Percentiles rank a stretch among this genome's conserved stretches.
These are phyloP conservation scores for Vigna radiata DNA, from an alignment of 306 rosid genomes.

Conservation along the genomic window DNA sequence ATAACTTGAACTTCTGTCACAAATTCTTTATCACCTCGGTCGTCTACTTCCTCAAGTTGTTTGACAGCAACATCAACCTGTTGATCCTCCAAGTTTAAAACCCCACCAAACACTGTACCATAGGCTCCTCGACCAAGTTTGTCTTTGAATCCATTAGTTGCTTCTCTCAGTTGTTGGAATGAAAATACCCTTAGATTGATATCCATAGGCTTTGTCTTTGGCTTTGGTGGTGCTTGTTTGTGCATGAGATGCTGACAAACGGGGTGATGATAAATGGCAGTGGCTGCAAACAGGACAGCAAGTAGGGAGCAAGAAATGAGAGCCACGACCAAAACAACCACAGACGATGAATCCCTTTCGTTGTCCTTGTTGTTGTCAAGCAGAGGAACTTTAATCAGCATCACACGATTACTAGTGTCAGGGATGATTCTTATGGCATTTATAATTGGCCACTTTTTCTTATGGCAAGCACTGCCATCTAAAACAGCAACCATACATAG, in stretches of 20 bases:
- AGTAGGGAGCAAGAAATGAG: slow-evolving; percentile 38
- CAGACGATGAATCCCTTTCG: slow-evolving; percentile 32
- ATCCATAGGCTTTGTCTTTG: slow-evolving; percentile 38
- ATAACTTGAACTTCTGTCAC: slow-evolving; percentile 51
- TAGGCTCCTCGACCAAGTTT: slow-evolving; percentile 47
- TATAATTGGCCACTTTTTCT: slow-evolving; percentile 51
- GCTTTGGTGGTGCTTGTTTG: slow-evolving; percentile 25
- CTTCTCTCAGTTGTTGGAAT: slow-evolving; percentile 48
- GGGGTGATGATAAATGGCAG: slow-evolving; percentile 45
- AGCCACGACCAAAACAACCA: slow-evolving; percentile 32
- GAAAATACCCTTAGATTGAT: slow-evolving; percentile 48
- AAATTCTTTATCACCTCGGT: slow-evolving; percentile 48
- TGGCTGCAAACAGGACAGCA: slow-evolving; percentile 43
- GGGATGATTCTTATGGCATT: slow-evolving; percentile 34
- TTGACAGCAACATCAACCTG: slow-evolving; percentile 51
- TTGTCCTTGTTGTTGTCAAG: neutral
- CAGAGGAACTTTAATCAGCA: slow-evolving; percentile 41
- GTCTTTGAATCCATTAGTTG: slow-evolving; percentile 45
- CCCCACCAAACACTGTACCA: slow-evolving; percentile 43
- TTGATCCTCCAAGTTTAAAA: slow-evolving; percentile 43
- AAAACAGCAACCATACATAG: slow-evolving; percentile 49
- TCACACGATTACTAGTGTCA: slow-evolving; percentile 1
- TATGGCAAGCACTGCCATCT: neutral
- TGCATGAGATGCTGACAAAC: neutral
- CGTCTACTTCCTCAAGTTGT: slow-evolving; percentile 37